These are phyloP conservation scores for Sporisorium iseilematis-ciliati DNA, from an alignment of 1,284 basidiomycete species.

Conservation along the genomic window DNA sequence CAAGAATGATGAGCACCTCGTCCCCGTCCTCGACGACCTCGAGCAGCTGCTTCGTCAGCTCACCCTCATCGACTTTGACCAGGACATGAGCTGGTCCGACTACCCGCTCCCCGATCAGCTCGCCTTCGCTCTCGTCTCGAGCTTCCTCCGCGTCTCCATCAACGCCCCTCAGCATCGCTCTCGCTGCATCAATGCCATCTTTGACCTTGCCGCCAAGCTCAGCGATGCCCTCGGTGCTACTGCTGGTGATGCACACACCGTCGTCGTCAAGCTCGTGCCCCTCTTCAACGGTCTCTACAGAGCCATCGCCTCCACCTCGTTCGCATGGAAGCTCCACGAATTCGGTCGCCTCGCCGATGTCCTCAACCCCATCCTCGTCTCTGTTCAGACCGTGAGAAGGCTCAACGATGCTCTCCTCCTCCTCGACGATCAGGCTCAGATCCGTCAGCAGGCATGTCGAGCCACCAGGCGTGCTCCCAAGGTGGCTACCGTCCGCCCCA, in stretches of 20 bases:
- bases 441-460: slow-evolving; percentile 70
- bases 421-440: slow-evolving; percentile 68
- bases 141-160: slow-evolving; percentile 76
- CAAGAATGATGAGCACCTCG: slow-evolving; percentile 56
- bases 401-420: slow-evolving; percentile 72
- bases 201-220: slow-evolving; percentile 41
- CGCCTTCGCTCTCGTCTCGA: slow-evolving; percentile 59
- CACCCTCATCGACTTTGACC: slow-evolving; percentile 53
- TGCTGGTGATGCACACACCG: slow-evolving; percentile 76
- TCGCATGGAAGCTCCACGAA: slow-evolving; percentile 79
- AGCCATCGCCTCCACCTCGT: slow-evolving; percentile 82
- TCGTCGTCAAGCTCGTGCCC: slow-evolving; percentile 80
- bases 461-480: slow-evolving; percentile 55
- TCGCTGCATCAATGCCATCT: slow-evolving; percentile 73
- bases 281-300: slow-evolving; percentile 88
- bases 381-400: slow-evolving; percentile 74
- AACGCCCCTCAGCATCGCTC: slow-evolving; percentile 74
- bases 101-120: slow-evolving; percentile 66
- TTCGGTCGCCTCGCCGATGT: slow-evolving; percentile 76
- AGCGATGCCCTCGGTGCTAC: slow-evolving; percentile 31
- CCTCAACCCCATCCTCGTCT: slow-evolving; percentile 76
- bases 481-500: slow-evolving; percentile 50
- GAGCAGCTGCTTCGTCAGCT: slow-evolving; percentile 52
- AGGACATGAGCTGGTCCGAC: slow-evolving; percentile 51
- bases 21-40: slow-evolving; percentile 58